These are phyloP conservation scores for Elasticomyces elasticus DNA, from an alignment of 495 filamentous ascomycete genomes.

Conservation along the genomic window DNA sequence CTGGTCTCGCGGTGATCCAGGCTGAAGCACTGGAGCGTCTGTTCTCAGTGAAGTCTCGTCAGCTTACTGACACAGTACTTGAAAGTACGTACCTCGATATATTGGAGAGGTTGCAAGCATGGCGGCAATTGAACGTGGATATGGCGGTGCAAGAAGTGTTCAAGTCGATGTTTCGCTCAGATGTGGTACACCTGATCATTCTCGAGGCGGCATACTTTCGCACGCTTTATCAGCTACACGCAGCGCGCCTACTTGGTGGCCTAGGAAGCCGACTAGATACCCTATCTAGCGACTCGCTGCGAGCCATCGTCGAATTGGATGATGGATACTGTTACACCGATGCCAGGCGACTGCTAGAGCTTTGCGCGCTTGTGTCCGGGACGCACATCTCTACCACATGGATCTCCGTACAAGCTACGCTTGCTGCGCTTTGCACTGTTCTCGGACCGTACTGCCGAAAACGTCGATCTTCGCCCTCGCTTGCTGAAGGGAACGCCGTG, in stretches of 20 bases:
- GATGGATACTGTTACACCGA: neutral
- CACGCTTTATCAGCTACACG: constrained; percentile 1
- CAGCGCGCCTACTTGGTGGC: neutral
- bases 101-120: neutral
- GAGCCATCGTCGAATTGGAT: neutral
- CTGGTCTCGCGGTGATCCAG: neutral
- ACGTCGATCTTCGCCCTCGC: neutral
- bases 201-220: constrained; percentile 4
- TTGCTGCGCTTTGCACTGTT: neutral
- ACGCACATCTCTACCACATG: neutral
- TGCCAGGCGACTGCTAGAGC: neutral
- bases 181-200: constrained; percentile 1
- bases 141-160: neutral
- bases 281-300: neutral
- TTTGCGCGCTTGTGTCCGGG: neutral
- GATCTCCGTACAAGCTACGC: neutral
- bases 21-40: neutral
- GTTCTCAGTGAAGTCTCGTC: constrained; percentile 3
- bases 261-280: neutral
- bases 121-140: neutral
- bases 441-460: neutral
- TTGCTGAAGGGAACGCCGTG: no score
- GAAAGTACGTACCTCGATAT: neutral
- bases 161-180: neutral
- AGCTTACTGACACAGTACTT: neutral